These are phyloP conservation scores for Casaregolazyma lundiana DNA, from an alignment of 1,139 yeast genomes.

Conservation along the genomic window DNA sequence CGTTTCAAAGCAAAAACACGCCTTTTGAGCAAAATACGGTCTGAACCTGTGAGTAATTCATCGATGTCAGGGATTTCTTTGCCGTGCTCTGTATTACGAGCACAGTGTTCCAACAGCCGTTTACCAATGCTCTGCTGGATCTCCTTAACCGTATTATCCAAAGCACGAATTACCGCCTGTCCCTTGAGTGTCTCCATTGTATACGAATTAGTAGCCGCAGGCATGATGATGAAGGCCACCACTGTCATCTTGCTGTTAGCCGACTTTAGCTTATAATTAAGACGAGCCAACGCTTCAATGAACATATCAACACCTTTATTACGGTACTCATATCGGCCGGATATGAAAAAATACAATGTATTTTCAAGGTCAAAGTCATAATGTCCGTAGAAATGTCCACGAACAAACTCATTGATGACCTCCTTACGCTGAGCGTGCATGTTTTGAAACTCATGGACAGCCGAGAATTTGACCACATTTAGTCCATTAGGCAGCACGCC, in stretches of 20 bases:
- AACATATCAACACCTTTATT: slow-evolving; percentile 96
- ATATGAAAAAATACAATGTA: slow-evolving; percentile 90
- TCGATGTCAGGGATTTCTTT: slow-evolving; percentile 63
- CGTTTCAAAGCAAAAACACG: slow-evolving; percentile 91
- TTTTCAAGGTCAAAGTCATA: slow-evolving; percentile 92
- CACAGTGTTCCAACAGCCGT: slow-evolving; percentile 86
- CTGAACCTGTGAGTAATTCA: slow-evolving; percentile 82
- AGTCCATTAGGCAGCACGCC: slow-evolving; percentile 97
- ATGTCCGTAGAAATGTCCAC: slow-evolving; percentile 97
- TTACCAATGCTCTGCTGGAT: slow-evolving; percentile 86
- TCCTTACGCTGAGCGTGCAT: slow-evolving; percentile 89
- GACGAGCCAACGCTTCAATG: slow-evolving; percentile 86
- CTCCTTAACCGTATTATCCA: slow-evolving; percentile 84
- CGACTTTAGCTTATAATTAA: slow-evolving; percentile 80
- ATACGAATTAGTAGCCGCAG: slow-evolving; percentile 88
- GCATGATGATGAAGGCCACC: slow-evolving; percentile 98
- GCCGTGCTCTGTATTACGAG: slow-evolving; percentile 65
- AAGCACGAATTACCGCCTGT: slow-evolving; percentile 90
- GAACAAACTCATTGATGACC: slow-evolving; percentile 86
- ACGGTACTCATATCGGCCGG: slow-evolving; percentile 95
- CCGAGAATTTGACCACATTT: slow-evolving; percentile 92
- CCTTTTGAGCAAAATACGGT: slow-evolving; percentile 83
- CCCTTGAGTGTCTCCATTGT: slow-evolving; percentile 95
- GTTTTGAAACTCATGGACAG: slow-evolving; percentile 97
- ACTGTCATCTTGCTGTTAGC: slow-evolving; percentile 84